A percentile compares a stretch with the other conserved stretches of the same genome.
Conservation (phyloP, 805 yeast genomes). For the Metschnikowia bowlesiae region DNA sequence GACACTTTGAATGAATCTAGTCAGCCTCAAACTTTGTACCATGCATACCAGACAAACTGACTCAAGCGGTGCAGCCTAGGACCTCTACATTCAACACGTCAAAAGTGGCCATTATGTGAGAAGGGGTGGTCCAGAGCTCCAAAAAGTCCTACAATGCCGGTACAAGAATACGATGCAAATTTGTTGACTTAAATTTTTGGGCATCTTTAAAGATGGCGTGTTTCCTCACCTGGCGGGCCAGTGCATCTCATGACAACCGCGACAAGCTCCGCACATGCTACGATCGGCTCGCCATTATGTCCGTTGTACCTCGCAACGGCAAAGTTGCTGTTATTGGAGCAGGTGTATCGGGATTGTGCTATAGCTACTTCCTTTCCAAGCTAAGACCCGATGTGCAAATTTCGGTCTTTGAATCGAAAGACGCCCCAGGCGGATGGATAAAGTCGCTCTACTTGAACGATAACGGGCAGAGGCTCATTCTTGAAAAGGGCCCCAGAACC, state of each 20-base stretch:
- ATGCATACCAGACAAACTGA: constrained; percentile 15
- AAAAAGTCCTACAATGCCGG: not conserved
- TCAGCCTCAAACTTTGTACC: constrained; percentile 20
- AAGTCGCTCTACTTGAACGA: constrained; percentile 40
- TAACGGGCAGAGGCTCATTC: constrained; percentile 24
- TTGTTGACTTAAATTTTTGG: too few relatives aligned
- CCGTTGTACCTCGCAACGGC: constrained; percentile 27
- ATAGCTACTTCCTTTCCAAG: constrained; percentile 59
- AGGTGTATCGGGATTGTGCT: constrained; percentile 83
- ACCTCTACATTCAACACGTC: too few relatives aligned
- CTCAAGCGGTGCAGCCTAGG: too few relatives aligned
- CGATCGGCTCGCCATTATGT: constrained; percentile 9
- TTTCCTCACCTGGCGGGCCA: not conserved
- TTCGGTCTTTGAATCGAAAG: constrained; percentile 53
- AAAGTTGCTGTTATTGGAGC: constrained; percentile 76
- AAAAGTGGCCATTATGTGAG: not conserved
- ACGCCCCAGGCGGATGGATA: constrained; percentile 78
- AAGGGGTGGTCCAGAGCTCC: not conserved
- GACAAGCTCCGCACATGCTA: not conserved
- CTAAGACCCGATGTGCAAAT: constrained; percentile 75
- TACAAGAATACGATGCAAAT: too few relatives aligned
- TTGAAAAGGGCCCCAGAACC: constrained; percentile 92
- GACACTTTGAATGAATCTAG: constrained; percentile 23
- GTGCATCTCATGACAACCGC: not conserved
- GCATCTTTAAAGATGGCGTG: not conserved